These are phyloP conservation scores for Gynandropsis gynandra DNA, from an alignment of 345 rosid species.

Conservation along the genomic window DNA sequence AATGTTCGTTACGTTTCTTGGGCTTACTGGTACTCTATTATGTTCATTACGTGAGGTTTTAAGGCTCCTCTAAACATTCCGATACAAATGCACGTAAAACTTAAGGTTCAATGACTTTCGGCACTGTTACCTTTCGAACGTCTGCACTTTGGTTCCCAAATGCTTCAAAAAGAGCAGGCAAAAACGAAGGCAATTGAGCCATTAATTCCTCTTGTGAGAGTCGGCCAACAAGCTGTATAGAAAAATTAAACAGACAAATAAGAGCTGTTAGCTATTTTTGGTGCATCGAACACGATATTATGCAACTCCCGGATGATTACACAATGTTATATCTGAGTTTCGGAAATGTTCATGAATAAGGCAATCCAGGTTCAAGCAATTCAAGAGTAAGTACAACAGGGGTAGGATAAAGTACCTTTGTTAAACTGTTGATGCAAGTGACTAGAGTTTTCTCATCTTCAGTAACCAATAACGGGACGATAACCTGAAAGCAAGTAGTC, in stretches of 20 bases:
- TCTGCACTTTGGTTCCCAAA: slow-evolving; percentile 56
- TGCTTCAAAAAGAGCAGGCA: slow-evolving; percentile 54
- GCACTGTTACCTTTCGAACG: slow-evolving; percentile 57
- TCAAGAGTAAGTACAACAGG: background rate
- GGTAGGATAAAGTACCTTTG: slow-evolving; percentile 34
- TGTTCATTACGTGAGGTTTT: too few species aligned
- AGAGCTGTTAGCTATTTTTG: too few species aligned
- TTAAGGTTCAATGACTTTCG: background rate
- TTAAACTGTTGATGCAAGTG: slow-evolving; percentile 41
- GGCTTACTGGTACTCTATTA: too few species aligned
- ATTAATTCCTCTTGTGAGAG: slow-evolving; percentile 50
- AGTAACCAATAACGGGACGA: slow-evolving; percentile 39
- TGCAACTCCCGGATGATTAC: too few species aligned
- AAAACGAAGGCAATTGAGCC: slow-evolving; percentile 48
- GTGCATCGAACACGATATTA: too few species aligned
- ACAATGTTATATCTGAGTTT: too few species aligned
- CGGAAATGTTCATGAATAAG: background rate
- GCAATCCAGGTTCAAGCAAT: background rate
- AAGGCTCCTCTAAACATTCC: too few species aligned
- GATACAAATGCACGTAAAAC: background rate
- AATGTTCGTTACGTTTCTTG: too few species aligned
- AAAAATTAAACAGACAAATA: background rate
- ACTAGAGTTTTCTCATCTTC: slow-evolving; percentile 57
- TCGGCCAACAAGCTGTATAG: slow-evolving; percentile 43
- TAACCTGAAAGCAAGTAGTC: slow-evolving; percentile 30